phyloP scores from a whole-genome alignment of 192 early-diverging fungal genomes.

The Spinellus fusiger region DNA sequence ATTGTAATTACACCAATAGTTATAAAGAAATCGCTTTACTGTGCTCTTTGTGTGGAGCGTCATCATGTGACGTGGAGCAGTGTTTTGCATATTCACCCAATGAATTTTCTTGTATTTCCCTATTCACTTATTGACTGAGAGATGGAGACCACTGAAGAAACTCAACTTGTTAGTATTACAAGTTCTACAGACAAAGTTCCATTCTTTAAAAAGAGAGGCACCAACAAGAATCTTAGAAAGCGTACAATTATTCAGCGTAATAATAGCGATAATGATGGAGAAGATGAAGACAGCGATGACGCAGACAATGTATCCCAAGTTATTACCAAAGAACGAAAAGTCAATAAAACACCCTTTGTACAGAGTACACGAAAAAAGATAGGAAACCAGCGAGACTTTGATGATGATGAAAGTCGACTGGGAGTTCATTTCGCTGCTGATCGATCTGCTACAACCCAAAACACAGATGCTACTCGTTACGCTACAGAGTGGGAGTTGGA shows the following conservation, averaged over 20 bases:
- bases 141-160: no score
- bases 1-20: no score
- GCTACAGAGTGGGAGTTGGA: conserved; percentile 40
- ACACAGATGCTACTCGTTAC: conserved; percentile 34
- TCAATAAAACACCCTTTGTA: conserved; percentile 31
- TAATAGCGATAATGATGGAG: conserved; percentile 7
- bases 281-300: conserved; percentile 34
- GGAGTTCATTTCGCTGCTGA: conserved; percentile 24
- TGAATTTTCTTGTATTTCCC: neutral
- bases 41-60: no score
- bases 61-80: no score
- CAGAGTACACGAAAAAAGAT: conserved; percentile 38
- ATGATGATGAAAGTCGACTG: conserved; percentile 12
- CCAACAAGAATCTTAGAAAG: conserved; percentile 49
- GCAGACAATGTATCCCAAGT: conserved; percentile 22
- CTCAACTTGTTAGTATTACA: no score
- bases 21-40: no score
- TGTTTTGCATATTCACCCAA: no score
- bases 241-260: conserved; percentile 27
- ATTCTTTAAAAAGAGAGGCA: conserved; percentile 53
- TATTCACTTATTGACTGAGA: neutral
- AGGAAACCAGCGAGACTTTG: conserved; percentile 19
- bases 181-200: conserved; percentile 28
- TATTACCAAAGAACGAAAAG: conserved; percentile 35
- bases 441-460: conserved; percentile 19